Evolutionary conservation across 208 protist species (phyloP).

Genomic region (Trypanosoma melophagium): DNA sequence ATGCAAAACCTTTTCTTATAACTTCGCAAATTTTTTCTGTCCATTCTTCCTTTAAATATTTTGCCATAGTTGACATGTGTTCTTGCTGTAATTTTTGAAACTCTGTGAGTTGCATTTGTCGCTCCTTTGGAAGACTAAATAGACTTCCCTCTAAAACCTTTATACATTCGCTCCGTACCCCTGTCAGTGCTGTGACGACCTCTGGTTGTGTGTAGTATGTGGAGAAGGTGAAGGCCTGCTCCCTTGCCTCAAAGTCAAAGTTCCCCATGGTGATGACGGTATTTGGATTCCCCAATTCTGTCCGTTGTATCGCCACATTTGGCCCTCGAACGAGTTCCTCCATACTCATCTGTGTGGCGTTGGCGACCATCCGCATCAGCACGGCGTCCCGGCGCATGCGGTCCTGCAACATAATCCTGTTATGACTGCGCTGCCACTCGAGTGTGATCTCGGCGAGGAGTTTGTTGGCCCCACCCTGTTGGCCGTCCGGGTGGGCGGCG

Average conservation of each 20-base stretch:
- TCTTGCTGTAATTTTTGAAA: conserved; percentile 84
- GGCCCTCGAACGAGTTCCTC: conserved; percentile 79
- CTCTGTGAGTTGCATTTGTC: conserved; percentile 85
- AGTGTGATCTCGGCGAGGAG: conserved; percentile 85
- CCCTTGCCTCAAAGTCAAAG: conserved; percentile 76
- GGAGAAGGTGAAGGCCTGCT: conserved; percentile 88
- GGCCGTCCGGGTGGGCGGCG: conserved; percentile 70
- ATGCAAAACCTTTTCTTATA: conserved; percentile 85
- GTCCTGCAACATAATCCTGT: conserved; percentile 90
- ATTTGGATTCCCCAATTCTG: conserved; percentile 49
- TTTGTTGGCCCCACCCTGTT: conserved; percentile 59
- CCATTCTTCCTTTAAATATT: conserved; percentile 92
- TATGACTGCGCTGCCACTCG: conserved; percentile 90
- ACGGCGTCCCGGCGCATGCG: conserved; percentile 75
- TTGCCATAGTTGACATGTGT: conserved; percentile 63
- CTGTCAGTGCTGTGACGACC: conserved; percentile 88
- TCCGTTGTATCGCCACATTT: conserved; percentile 74
- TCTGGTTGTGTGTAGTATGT: conserved; percentile 94
- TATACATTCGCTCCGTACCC: conserved; percentile 87
- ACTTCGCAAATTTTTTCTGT: conserved; percentile 85
- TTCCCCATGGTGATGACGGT: conserved; percentile 65
- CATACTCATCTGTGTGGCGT: conserved; percentile 81
- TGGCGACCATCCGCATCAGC: conserved; percentile 77
- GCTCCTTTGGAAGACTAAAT: conserved; percentile 88
- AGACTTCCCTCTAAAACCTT: conserved; percentile 87